Evolutionary conservation across 306 rosid genomes (phyloP).

Genomic region (Purshia tridentata): DNA sequence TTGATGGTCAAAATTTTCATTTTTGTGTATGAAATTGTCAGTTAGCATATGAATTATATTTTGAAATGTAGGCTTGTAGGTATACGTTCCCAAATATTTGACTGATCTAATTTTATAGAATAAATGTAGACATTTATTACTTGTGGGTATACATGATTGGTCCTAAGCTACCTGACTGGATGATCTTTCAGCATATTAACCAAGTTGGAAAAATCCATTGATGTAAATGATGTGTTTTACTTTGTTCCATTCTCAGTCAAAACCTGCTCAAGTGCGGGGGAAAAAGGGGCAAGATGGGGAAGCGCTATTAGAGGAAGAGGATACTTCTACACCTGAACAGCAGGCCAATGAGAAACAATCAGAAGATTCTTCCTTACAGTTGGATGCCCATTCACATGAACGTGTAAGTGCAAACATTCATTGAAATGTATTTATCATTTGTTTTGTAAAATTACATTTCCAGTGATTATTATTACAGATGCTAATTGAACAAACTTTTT

Average conservation of each 20-base stretch:
- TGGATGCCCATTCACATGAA: slow-evolving; percentile 55
- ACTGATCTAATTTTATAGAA: not conserved
- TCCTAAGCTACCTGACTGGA: not conserved
- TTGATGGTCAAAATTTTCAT: not conserved
- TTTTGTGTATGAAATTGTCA: not conserved
- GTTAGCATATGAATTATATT: not conserved
- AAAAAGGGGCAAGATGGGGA: slow-evolving; percentile 83
- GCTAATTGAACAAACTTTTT: not conserved
- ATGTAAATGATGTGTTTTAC: slow-evolving; percentile 12
- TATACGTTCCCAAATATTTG: not conserved
- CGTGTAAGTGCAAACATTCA: slow-evolving; percentile 48
- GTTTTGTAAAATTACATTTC: not conserved
- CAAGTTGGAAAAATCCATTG: slow-evolving; percentile 2
- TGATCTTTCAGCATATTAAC: not conserved
- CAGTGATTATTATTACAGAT: not conserved
- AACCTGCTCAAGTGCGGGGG: slow-evolving; percentile 61
- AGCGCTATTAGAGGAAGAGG: slow-evolving; percentile 61
- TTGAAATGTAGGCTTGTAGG: not conserved
- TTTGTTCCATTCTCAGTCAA: slow-evolving; percentile 50
- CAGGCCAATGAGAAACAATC: slow-evolving; percentile 52
- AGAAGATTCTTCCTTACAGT: slow-evolving; percentile 53
- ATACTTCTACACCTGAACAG: slow-evolving; percentile 55
- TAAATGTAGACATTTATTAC: not conserved
- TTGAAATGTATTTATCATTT: not conserved
- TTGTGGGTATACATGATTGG: not conserved